These are phyloP conservation scores for Pseudonitzschia pungens DNA, from an alignment of 108 stramenopile genomes.

Conservation along the genomic window DNA sequence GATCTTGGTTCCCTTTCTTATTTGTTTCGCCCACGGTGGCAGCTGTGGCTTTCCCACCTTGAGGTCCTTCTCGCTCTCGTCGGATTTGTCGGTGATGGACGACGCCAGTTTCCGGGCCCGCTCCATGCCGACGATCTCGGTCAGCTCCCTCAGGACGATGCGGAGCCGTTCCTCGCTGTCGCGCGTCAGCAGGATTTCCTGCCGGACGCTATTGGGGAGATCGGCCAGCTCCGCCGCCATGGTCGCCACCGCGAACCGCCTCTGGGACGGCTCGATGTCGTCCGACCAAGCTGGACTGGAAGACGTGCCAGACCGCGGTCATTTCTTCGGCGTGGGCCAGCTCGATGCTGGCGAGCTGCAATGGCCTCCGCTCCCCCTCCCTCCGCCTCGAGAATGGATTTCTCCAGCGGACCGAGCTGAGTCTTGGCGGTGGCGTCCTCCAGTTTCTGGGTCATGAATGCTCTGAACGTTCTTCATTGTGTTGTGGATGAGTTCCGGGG, in stretches of 20 bases:
- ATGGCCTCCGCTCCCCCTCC: background rate
- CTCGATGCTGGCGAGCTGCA: conserved; percentile 32
- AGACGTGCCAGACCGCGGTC: conserved; percentile 63
- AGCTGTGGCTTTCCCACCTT: conserved; percentile 72
- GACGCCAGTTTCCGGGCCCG: conserved; percentile 57
- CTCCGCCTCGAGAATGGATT: conserved; percentile 61
- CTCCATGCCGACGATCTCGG: conserved; percentile 51
- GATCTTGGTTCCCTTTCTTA: conserved; percentile 59
- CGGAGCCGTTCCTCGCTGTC: conserved; percentile 63
- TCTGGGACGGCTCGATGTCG: conserved; percentile 48
- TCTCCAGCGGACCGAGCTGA: conserved; percentile 60
- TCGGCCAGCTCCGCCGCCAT: conserved; percentile 77
- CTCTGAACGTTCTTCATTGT: conserved; percentile 38
- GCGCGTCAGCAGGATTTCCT: conserved; percentile 48
- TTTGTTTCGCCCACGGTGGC: conserved; percentile 71
- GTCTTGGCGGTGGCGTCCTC: conserved; percentile 39
- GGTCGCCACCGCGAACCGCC: conserved; percentile 61
- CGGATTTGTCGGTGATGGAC: conserved; percentile 49
- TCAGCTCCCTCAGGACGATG: conserved; percentile 47
- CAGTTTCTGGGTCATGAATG: conserved; percentile 45
- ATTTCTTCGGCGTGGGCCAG: conserved; percentile 64
- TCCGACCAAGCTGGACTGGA: conserved; percentile 58
- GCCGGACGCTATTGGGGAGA: conserved; percentile 48
- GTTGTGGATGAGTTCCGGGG: conserved; percentile 48
- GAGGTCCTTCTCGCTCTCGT: conserved; percentile 56